Conservation (phyloP, 1,139 yeast genomes). For the Hemisphaericaspora xylofermentans region DNA sequence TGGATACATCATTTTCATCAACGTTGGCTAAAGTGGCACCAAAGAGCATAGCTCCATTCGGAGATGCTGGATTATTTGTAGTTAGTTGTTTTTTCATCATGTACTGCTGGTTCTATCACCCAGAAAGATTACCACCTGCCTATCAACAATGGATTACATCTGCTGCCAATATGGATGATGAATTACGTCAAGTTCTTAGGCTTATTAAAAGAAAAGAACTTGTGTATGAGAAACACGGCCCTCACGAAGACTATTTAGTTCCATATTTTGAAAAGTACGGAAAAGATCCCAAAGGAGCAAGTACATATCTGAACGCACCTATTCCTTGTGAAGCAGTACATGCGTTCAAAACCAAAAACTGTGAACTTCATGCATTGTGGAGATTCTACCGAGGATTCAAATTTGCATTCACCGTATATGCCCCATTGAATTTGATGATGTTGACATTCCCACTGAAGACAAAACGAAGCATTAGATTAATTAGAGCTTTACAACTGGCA, state of each 20-base stretch:
- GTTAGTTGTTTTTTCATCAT: conserved; percentile 31
- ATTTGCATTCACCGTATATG: conserved; percentile 35
- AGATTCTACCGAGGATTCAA: conserved; percentile 34
- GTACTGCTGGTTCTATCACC: conserved; percentile 38
- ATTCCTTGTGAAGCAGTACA: conserved; percentile 33
- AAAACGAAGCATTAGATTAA: conserved; percentile 19
- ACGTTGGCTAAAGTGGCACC: conserved; percentile 22
- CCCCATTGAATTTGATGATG: conserved; percentile 32
- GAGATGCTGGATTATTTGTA: conserved; percentile 32
- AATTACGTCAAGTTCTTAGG: conserved; percentile 24
- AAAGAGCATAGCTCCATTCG: conserved; percentile 14
- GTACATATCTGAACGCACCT: conserved; percentile 23
- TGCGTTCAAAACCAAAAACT: conserved; percentile 32
- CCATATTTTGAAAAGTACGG: conserved; percentile 29
- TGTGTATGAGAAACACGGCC: conserved; percentile 27
- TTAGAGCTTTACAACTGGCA: conserved; percentile 25
- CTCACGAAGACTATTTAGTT: conserved; percentile 20
- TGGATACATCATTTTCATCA: conserved; percentile 33
- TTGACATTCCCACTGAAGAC: conserved; percentile 27
- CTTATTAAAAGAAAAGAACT: conserved; percentile 23
- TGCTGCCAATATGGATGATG: conserved; percentile 43
- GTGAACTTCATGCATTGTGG: conserved; percentile 42
- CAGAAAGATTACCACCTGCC: conserved; percentile 34
- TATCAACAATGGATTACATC: conserved; percentile 40
- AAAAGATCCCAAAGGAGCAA: conserved; percentile 24